phyloP scores from a whole-genome alignment of 805 yeast species.

The Zygoascus biomembranicola region DNA sequence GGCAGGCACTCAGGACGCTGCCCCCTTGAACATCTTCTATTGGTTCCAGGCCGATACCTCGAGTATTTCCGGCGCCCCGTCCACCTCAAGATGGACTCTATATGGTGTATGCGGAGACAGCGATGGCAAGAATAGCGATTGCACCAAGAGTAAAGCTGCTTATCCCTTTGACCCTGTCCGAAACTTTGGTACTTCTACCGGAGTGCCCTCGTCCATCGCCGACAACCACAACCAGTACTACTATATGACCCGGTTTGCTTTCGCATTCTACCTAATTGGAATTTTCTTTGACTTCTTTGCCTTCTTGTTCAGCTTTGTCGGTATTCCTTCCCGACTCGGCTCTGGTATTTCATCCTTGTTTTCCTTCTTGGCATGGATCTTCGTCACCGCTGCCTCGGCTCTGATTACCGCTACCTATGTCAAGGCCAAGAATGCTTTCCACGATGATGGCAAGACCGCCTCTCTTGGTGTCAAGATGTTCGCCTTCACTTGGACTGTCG shows the following conservation, averaged over 20 bases:
- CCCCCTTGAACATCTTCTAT: conserved; percentile 58
- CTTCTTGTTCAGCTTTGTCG: conserved; percentile 29
- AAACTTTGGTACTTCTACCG: conserved; percentile 50
- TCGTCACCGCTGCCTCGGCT: conserved; percentile 47
- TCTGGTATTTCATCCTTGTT: conserved; percentile 21
- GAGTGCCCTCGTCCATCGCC: conserved; percentile 48
- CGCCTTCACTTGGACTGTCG: conserved; percentile 54
- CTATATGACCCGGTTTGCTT: conserved; percentile 60
- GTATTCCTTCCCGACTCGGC: conserved; percentile 21
- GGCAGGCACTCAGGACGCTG: conserved; percentile 48
- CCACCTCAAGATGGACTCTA: conserved; percentile 68
- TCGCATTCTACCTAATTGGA: conserved; percentile 55
- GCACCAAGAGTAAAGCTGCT: conserved; percentile 57
- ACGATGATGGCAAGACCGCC: conserved; percentile 31
- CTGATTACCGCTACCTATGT: conserved; percentile 71
- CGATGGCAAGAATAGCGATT: conserved; percentile 40
- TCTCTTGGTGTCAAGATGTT: conserved; percentile 31
- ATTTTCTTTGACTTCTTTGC: conserved; percentile 46
- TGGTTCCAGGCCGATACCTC: conserved; percentile 75
- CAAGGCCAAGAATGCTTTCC: conserved; percentile 66
- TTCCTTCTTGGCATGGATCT: conserved; percentile 20
- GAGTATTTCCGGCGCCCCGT: conserved; percentile 35
- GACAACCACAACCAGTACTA: conserved; percentile 44
- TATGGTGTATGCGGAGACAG: conserved; percentile 54
- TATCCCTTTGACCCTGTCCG: conserved; percentile 75